Base-by-base conservation (phyloP, 257 asterid genomes). In the Agastache rugosa region DNA sequence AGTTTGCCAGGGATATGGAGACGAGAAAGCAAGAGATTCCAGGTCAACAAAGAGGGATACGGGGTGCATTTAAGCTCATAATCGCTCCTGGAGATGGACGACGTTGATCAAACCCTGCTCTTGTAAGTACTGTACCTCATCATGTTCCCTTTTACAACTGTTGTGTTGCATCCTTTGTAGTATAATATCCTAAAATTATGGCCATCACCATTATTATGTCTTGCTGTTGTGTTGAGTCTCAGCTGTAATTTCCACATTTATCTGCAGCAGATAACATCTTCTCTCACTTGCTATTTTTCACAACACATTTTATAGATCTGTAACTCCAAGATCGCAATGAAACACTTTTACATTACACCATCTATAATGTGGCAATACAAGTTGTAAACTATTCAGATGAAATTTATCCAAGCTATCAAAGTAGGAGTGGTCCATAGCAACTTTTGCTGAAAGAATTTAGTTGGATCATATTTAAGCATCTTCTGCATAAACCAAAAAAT, bases 381-480 rank as follows among this genome's bases (percentile, higher is more conserved):
- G 9, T 42, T 29, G 25, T 37, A n/a, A n/a, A n/a, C n/a, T n/a
- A n/a, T n/a, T n/a, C n/a, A n/a, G n/a, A n/a, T n/a, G n/a, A n/a
- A n/a, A n/a, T 75, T 88, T 91, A 72, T 93, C 98, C 89, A 93
- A 85, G 84, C 87, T 81, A 75, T 93, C 92, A n/a, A 93, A 93
- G 86, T 85, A 93, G n/a, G 96, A 93, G 75, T 93, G 98, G 22
- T 91, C 98, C 48, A 93, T 75, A 44, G 98, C 97, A 75, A 88
- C 92, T 82, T 91, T 93, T 0, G 98, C 98, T 5, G 98, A 93
- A 75, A 93, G 89, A 65, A 96, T 87, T 17, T 93, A 25, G 92
- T 89, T 1, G 98, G 96, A 79, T 93, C 87, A 77, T 85, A 93
- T 60, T 81, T 85, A 25, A 93, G 93, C 98, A 93, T 91, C 68